phyloP scores from a whole-genome alignment of 768 basidiomycete genomes.

The Phlegmacium glaucopus region DNA sequence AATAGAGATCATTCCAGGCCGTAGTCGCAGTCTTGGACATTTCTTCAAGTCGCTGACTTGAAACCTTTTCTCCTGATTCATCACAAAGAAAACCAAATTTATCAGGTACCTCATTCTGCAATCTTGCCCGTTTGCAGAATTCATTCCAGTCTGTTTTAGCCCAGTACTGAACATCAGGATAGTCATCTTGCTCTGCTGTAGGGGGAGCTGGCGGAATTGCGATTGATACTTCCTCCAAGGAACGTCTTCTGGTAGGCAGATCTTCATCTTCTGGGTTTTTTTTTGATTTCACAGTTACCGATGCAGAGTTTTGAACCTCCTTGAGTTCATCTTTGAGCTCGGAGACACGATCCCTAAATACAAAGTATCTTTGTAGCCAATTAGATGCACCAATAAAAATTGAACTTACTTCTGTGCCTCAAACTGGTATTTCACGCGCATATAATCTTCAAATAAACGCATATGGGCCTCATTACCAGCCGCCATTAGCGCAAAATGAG shows the following conservation, averaged over 20 bases:
- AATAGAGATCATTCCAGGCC: conserved; percentile 2
- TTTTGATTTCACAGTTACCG: neutral
- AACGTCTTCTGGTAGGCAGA: neutral
- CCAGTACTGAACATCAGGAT: neutral
- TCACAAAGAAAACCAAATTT: conserved; percentile 3
- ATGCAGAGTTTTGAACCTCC: neutral
- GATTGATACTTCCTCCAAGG: neutral
- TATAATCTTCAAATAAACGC: neutral
- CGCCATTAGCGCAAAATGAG: neutral
- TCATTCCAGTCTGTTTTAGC: neutral
- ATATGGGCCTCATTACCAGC: neutral
- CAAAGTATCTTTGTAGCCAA: neutral
- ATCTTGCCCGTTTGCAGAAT: neutral
- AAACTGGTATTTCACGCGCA: neutral
- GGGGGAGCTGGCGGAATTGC: neutral
- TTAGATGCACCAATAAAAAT: neutral
- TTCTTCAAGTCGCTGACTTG: neutral
- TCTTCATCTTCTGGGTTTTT: neutral
- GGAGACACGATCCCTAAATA: neutral
- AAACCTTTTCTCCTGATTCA: neutral
- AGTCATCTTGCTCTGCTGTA: neutral
- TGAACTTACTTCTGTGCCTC: neutral
- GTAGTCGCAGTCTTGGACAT: conserved; percentile 1
- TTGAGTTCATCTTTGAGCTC: neutral
- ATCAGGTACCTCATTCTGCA: neutral